Evolutionary conservation across 169 alveolate genomes (phyloP).

Genomic region (Eimeria acervulina): DNA sequence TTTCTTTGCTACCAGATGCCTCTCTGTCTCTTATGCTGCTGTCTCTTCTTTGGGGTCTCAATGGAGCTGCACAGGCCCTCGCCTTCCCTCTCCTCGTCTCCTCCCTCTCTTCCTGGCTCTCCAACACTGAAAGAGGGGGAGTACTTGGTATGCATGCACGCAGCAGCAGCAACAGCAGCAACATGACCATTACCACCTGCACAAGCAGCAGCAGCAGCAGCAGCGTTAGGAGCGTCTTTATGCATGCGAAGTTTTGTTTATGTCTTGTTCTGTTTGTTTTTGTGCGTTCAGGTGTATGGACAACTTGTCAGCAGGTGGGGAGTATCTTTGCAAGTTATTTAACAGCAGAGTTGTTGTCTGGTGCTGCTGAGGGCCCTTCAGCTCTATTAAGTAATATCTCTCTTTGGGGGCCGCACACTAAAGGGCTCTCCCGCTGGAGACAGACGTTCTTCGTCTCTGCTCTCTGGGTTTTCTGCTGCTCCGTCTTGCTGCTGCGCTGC

Average conservation of each 20-base stretch:
- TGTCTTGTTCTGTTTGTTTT: neutral
- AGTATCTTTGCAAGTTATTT: constrained; percentile 80
- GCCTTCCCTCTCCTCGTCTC: constrained; percentile 72
- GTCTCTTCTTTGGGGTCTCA: constrained; percentile 82
- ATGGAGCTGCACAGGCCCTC: constrained; percentile 86
- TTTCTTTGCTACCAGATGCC: constrained; percentile 13
- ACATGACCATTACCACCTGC: neutral
- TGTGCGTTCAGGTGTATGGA: constrained; percentile 84
- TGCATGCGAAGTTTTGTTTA: neutral
- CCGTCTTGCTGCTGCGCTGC: constrained; percentile 63
- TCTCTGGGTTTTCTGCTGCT: constrained; percentile 76
- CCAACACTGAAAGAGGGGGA: constrained; percentile 63
- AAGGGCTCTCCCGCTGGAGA: constrained; percentile 40
- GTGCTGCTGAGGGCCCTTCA: constrained; percentile 72
- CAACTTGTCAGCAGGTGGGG: constrained; percentile 87
- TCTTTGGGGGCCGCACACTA: neutral
- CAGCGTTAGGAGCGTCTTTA: neutral
- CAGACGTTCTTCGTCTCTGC: constrained; percentile 76
- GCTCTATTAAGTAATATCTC: constrained; percentile 21
- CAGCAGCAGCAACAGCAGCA: constrained; percentile 65
- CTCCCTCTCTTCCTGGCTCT: constrained; percentile 63
- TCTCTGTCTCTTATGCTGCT: neutral
- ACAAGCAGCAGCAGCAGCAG: neutral
- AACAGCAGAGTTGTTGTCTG: constrained; percentile 75
- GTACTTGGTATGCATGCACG: constrained; percentile 68